Conservation (phyloP, 2,329 filamentous ascomycete genomes). For the Apiospora pterosperma region DNA sequence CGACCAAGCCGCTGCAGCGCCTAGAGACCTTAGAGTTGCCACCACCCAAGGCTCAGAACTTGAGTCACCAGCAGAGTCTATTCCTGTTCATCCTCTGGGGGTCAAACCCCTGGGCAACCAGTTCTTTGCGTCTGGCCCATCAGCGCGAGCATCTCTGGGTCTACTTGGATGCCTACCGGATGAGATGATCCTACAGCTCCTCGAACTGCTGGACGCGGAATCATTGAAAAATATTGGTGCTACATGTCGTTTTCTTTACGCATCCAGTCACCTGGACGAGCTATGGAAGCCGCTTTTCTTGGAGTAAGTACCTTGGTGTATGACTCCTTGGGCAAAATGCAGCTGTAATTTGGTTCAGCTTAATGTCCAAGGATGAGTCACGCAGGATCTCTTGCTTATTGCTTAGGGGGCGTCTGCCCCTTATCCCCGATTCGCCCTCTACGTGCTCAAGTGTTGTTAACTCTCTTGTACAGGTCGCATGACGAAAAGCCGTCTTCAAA, state of each 20-base stretch:
- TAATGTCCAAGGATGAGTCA: neutral
- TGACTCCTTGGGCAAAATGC: constrained; percentile 4
- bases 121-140: constrained; percentile 60
- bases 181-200: constrained; percentile 70
- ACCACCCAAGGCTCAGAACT: neutral
- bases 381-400: neutral
- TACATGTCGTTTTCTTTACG: constrained; percentile 83
- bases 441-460: neutral
- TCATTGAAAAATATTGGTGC: constrained; percentile 65
- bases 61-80: constrained; percentile 36
- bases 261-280: constrained; percentile 80
- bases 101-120: constrained; percentile 87
- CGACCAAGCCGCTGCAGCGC: neutral
- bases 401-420: neutral
- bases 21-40: neutral
- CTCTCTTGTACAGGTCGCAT: neutral
- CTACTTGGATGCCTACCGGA: constrained; percentile 69
- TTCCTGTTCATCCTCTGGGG: constrained; percentile 76
- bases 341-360: neutral
- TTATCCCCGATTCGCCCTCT: neutral
- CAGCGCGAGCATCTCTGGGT: constrained; percentile 66
- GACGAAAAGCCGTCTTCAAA: neutral
- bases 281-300: constrained; percentile 85
- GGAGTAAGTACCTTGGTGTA: constrained; percentile 59
- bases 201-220: constrained; percentile 69